Base-by-base conservation (phyloP, 2,329 filamentous ascomycete genomes). In the Colletotrichum salicis region DNA sequence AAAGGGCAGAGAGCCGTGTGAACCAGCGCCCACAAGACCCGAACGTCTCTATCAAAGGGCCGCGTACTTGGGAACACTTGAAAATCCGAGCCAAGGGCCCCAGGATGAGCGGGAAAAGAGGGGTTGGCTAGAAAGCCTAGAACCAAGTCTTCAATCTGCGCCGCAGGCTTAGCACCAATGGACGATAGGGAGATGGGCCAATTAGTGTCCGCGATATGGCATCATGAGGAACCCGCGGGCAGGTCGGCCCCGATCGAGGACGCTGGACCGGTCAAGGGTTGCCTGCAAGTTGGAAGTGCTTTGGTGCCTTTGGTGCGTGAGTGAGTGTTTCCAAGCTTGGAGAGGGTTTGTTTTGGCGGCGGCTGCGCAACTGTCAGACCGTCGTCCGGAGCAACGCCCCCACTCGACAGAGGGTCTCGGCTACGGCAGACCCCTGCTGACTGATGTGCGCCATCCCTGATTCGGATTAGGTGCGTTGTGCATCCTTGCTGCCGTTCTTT, bases 291-390 rank as follows among this genome's bases (percentile, higher is more conserved):
- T 19, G 37, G 13, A 19, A 41, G 37, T 41, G 37, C 15, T 15
- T 15, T 41, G 37, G 37, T 29, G 27, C 27, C 27, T 29, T 37
- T 52, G 41, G 41, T 45, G n/a, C 15, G 41, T 15, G 37, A 19
- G 37, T 41, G 37, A 41, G 37, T 41, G 37, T 41, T 41, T 41
- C 37, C 37, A 8, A 41, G 15, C 37, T 41, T 41, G 19, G 13
- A 22, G 24, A 35, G 68, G 68, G 13, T 62, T 71, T 68, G 54
- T 69, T 58, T 59, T 69, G 48, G 64, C 57, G 59, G 10, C 27
- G 29, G n/a, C 60, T 45, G 54, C 55, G 55, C 55, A 35, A 51
- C 58, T 69, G 65, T 41, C 67, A 67, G 31, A 2, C 27, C 1
- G 2, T 59, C 69, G 65, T 48, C 48, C 29, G 22, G 55, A 33